phyloP scores from a whole-genome alignment of 2,329 filamentous ascomycete species.

The Apiospora malaysiana region DNA sequence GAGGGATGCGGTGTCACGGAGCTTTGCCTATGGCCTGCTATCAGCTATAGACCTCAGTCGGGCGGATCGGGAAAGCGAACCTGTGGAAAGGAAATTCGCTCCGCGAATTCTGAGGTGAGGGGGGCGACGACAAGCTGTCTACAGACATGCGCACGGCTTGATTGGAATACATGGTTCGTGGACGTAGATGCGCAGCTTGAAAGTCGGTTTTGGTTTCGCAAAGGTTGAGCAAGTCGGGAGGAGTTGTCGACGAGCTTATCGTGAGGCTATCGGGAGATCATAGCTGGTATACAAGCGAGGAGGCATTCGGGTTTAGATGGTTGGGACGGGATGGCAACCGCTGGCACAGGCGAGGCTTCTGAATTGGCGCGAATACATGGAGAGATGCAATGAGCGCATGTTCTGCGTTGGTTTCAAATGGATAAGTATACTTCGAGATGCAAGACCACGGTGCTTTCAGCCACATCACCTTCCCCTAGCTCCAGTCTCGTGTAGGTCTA shows the following conservation, averaged over 20 bases:
- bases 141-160: slow-evolving; percentile 66
- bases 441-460: slow-evolving; percentile 16
- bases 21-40: slow-evolving; percentile 43
- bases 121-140: slow-evolving; percentile 64
- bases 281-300: slow-evolving; percentile 42
- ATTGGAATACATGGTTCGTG: slow-evolving; percentile 62
- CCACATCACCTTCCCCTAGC: slow-evolving; percentile 18
- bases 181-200: slow-evolving; percentile 4
- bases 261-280: slow-evolving; percentile 55
- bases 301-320: slow-evolving; percentile 1
- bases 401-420: not conserved
- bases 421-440: slow-evolving; percentile 17
- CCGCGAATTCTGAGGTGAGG: slow-evolving; percentile 52
- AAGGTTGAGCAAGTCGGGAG: slow-evolving; percentile 28
- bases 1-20: slow-evolving; percentile 53
- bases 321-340: slow-evolving; percentile 5
- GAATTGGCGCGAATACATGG: slow-evolving; percentile 6
- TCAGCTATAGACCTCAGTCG: not conserved
- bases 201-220: slow-evolving; percentile 21
- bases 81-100: slow-evolving; percentile 66
- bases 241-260: slow-evolving; percentile 45
- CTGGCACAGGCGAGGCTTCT: not conserved
- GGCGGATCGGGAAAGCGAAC: slow-evolving; percentile 45
- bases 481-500: slow-evolving; percentile 6
- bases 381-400: slow-evolving; percentile 15